Conservation (phyloP, 345 rosid genomes). For the Geranium brycei region DNA sequence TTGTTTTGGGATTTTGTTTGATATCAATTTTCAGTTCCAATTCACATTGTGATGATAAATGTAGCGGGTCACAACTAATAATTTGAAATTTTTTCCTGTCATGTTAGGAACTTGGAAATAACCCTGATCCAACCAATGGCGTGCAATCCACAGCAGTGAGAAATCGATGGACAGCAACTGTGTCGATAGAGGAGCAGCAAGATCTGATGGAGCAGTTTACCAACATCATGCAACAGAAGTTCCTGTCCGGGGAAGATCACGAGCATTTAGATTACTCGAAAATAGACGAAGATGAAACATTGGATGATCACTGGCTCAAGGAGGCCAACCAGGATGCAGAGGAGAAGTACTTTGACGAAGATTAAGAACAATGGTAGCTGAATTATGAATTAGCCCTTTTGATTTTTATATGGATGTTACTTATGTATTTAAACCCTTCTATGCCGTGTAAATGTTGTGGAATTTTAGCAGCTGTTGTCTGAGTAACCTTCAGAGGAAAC, state of each 20-base stretch:
- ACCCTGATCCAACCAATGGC: background rate
- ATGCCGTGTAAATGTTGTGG: no score
- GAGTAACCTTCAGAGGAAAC: no score
- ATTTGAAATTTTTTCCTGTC: conserved; percentile 2
- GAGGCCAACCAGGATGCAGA: conserved; percentile 77
- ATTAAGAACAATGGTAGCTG: conserved; percentile 7
- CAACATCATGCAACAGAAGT: conserved; percentile 75
- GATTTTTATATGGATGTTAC: no score
- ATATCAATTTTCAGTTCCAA: no score
- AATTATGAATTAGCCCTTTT: no score
- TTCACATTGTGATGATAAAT: no score
- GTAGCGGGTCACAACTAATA: background rate
- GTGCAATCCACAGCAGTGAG: conserved; percentile 10
- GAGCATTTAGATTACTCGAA: conserved; percentile 73
- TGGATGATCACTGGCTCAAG: conserved; percentile 89
- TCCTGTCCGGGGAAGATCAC: conserved; percentile 78
- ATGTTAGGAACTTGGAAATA: conserved; percentile 9
- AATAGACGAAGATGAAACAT: conserved; percentile 70
- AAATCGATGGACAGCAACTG: conserved; percentile 13
- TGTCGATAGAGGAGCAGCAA: conserved; percentile 53
- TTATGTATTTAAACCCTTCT: no score
- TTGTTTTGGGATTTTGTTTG: no score
- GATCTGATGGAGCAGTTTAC: conserved; percentile 82
- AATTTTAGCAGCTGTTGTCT: no score
- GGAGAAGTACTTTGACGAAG: conserved; percentile 76